These are phyloP conservation scores for Plectranthus barbatus DNA, from an alignment of 257 asterid genomes.

Conservation along the genomic window DNA sequence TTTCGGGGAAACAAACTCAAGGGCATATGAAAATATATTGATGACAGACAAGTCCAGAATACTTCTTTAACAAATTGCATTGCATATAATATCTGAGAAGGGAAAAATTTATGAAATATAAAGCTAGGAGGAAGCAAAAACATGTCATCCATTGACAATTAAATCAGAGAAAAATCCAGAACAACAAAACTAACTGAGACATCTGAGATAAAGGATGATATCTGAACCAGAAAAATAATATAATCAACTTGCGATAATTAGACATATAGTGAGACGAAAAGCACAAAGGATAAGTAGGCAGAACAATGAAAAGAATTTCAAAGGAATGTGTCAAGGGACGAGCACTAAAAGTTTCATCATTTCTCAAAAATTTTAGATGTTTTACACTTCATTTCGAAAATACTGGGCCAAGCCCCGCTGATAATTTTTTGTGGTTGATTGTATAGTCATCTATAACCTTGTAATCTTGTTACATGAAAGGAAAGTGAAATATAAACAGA, in stretches of 20 bases:
- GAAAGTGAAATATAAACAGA: slow-evolving; percentile 18
- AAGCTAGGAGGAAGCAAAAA: not conserved
- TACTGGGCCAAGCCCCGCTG: too few species aligned
- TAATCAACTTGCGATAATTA: not conserved
- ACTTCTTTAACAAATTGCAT: too few species aligned
- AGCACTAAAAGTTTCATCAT: not conserved
- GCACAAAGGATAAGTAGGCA: not conserved
- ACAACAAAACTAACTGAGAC: too few species aligned
- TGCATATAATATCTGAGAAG: too few species aligned
- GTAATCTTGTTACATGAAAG: slow-evolving; percentile 1
- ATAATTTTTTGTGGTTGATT: not conserved
- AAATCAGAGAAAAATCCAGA: not conserved
- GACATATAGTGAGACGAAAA: not conserved
- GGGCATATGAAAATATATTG: not conserved
- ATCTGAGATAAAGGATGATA: not conserved
- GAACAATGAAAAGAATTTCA: too few species aligned
- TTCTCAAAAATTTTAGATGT: not conserved
- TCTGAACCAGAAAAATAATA: not conserved
- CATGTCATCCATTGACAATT: not conserved
- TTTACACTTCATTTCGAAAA: not conserved
- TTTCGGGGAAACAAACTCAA: not conserved
- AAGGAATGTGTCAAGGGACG: not conserved
- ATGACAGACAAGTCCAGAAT: not conserved
- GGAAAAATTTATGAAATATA: not conserved
- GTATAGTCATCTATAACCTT: not conserved